Percentiles rank a stretch among this genome's conserved stretches.
These are phyloP conservation scores for Salvia sclarea DNA, from an alignment of 305 asterid genomes.

Conservation along the genomic window DNA sequence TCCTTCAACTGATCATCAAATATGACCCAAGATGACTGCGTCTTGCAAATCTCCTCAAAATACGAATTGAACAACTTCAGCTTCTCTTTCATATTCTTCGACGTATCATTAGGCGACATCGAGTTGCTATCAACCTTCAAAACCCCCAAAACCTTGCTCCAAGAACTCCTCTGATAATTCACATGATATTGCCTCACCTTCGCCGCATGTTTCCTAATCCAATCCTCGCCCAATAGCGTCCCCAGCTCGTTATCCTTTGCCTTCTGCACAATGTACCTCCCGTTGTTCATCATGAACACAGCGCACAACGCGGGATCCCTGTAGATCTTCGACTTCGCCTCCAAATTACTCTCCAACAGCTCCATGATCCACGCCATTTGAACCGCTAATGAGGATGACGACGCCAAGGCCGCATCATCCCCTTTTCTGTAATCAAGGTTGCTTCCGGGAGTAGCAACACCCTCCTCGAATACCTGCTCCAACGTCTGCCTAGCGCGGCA, in stretches of 20 bases:
- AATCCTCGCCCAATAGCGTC: constrained; percentile 70
- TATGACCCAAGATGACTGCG: constrained; percentile 69
- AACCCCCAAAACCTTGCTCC: constrained; percentile 76
- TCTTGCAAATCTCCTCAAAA: constrained; percentile 68
- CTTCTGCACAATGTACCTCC: constrained; percentile 77
- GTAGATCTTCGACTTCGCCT: constrained; percentile 76
- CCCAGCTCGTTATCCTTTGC: constrained; percentile 80
- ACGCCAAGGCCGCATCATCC: constrained; percentile 51
- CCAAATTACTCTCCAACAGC: constrained; percentile 84
- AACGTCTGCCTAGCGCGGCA: constrained; percentile 69
- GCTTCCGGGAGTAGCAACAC: constrained; percentile 34
- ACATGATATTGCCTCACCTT: constrained; percentile 73
- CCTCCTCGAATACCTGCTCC: constrained; percentile 80
- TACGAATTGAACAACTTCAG: constrained; percentile 66
- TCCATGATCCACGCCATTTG: constrained; percentile 91
- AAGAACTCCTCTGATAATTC: constrained; percentile 75
- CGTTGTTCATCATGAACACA: constrained; percentile 86
- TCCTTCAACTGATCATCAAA: constrained; percentile 73
- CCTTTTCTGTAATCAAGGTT: constrained; percentile 58
- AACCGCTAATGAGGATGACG: constrained; percentile 59
- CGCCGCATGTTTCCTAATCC: constrained; percentile 71
- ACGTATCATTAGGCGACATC: constrained; percentile 53
- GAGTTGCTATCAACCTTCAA: constrained; percentile 53
- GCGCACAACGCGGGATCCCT: constrained; percentile 65
- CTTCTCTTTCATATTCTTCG: constrained; percentile 66